Evolutionary conservation across 495 filamentous ascomycete species (phyloP).

Genomic region (Penicillium alfredii): DNA sequence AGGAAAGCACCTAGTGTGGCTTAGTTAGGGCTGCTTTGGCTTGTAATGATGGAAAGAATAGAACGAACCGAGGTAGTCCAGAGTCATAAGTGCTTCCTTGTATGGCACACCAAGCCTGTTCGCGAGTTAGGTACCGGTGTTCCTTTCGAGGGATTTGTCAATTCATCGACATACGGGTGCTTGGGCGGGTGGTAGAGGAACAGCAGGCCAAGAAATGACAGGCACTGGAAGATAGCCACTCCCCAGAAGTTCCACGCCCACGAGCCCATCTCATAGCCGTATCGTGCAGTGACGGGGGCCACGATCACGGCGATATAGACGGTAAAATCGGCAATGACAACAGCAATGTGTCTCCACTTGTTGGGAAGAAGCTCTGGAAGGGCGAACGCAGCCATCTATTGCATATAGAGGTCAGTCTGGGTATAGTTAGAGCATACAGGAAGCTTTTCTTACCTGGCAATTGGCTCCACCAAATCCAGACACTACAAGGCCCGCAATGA

Average conservation of each 20-base stretch:
- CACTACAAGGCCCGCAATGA: conserved; percentile 18
- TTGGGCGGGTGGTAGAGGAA: conserved; percentile 21
- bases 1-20: conserved; percentile 13
- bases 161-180: conserved; percentile 17
- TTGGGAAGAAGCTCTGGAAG: conserved; percentile 24
- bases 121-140: not conserved
- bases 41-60: not conserved
- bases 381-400: conserved; percentile 24
- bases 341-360: conserved; percentile 25
- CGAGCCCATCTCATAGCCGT: conserved; percentile 15
- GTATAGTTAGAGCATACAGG: too few species aligned
- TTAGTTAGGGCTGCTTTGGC: not conserved
- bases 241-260: conserved; percentile 25
- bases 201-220: conserved; percentile 18
- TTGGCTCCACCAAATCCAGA: conserved; percentile 23
- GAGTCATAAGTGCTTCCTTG: conserved; percentile 17
- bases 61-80: conserved; percentile 20
- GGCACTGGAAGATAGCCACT: conserved; percentile 20
- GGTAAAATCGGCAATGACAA: conserved; percentile 21
- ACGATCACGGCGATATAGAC: conserved; percentile 24
- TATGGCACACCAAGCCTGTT: conserved; percentile 15
- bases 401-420: too few species aligned
- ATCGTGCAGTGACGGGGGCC: conserved; percentile 21
- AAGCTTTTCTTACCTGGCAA: conserved; percentile 15
- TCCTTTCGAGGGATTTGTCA: not conserved